These are phyloP conservation scores for Quercus rubra DNA, from an alignment of 306 rosid species.

Conservation along the genomic window DNA sequence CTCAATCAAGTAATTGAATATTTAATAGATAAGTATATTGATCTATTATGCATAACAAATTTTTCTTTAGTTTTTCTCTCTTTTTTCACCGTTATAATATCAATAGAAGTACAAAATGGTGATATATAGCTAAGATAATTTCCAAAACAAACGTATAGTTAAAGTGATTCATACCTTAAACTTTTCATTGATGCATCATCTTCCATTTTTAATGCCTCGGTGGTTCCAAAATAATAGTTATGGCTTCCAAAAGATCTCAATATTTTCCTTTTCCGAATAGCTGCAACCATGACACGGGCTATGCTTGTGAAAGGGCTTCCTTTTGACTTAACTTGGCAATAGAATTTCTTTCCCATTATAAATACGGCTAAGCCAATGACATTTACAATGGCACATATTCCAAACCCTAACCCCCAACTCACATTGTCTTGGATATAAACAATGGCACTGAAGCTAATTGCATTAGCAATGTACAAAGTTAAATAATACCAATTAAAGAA, in stretches of 20 bases:
- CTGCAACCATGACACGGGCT: slow-evolving; percentile 34
- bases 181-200: slow-evolving; percentile 8
- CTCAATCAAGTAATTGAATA: no score
- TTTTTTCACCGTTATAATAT: no score
- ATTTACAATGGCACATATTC: slow-evolving; percentile 12
- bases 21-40: no score
- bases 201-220: background rate
- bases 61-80: no score
- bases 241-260: background rate
- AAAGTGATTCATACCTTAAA: slow-evolving; percentile 11
- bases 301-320: slow-evolving; percentile 40
- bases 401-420: slow-evolving; percentile 44
- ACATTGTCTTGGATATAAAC: slow-evolving; percentile 36
- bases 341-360: slow-evolving; percentile 29
- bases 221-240: slow-evolving; percentile 15
- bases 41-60: no score
- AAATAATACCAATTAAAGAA: slow-evolving; percentile 6
- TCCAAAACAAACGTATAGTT: background rate
- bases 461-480: slow-evolving; percentile 20
- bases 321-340: slow-evolving; percentile 25
- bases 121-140: no score
- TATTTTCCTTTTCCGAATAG: slow-evolving; percentile 19
- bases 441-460: slow-evolving; percentile 22
- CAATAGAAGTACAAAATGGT: no score
- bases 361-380: slow-evolving; percentile 11